These are phyloP conservation scores for Globisporangium spinosum DNA, from an alignment of 352 stramenopile genomes.

Conservation along the genomic window DNA sequence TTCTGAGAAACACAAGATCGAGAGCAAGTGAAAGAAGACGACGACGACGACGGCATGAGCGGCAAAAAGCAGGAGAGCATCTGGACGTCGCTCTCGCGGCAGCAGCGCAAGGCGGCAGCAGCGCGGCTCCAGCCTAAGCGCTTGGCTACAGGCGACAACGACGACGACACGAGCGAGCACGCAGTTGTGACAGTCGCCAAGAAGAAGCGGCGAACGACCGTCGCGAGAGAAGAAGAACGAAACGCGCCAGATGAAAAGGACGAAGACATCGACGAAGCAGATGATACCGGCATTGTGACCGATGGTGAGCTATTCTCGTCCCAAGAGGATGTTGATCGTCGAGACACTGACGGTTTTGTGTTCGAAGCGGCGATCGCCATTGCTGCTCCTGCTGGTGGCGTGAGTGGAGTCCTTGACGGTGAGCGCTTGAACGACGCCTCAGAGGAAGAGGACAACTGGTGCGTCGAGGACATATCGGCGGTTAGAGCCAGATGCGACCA, in stretches of 20 bases:
- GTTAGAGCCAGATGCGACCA: background rate
- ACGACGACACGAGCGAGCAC: slow-evolving; percentile 5
- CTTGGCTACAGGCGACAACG: slow-evolving; percentile 3
- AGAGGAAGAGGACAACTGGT: background rate
- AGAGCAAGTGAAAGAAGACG: background rate
- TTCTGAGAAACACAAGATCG: background rate
- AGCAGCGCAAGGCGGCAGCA: slow-evolving; percentile 20
- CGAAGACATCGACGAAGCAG: slow-evolving; percentile 11
- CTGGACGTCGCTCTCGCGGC: slow-evolving; percentile 35
- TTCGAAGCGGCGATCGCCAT: slow-evolving; percentile 1
- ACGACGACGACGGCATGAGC: slow-evolving; percentile 25
- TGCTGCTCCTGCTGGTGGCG: slow-evolving; percentile 11
- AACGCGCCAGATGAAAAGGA: background rate
- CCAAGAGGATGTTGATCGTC: slow-evolving; percentile 34
- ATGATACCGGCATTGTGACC: slow-evolving; percentile 41
- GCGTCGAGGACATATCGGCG: background rate
- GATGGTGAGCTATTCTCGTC: slow-evolving; percentile 58
- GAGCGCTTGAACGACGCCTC: background rate
- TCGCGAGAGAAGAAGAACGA: background rate
- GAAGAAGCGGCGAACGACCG: slow-evolving; percentile 13
- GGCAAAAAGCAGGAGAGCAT: slow-evolving; percentile 42
- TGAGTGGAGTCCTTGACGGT: background rate
- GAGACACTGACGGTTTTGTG: slow-evolving; percentile 14
- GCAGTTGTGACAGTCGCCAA: slow-evolving; percentile 14
- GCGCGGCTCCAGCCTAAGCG: slow-evolving; percentile 29